Evolutionary conservation across 768 basidiomycete genomes (phyloP).

Genomic region (Exsudoporus frostii): DNA sequence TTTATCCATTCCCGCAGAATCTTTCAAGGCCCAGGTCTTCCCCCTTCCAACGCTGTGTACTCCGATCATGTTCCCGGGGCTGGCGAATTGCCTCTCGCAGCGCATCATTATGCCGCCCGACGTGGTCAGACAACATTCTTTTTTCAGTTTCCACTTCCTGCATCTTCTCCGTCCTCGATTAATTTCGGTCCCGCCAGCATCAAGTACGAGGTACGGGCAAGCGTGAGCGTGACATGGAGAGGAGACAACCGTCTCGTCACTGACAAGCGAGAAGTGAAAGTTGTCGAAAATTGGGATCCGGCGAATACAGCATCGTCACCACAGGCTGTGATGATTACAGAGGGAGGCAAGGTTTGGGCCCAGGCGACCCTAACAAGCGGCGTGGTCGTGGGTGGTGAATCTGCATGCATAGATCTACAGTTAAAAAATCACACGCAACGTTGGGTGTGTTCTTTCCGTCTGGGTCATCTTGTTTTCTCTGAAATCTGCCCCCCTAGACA

Average conservation of each 20-base stretch:
- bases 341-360: conserved; percentile 77
- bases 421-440: conserved; percentile 81
- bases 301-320: conserved; percentile 37
- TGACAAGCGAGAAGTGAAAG: conserved; percentile 55
- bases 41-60: conserved; percentile 81
- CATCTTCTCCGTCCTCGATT: conserved; percentile 66
- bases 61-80: conserved; percentile 46
- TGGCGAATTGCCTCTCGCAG: conserved; percentile 59
- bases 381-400: conserved; percentile 63
- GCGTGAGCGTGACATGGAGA: conserved; percentile 71
- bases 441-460: conserved; percentile 48
- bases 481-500: conserved; percentile 45
- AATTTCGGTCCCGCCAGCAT: conserved; percentile 67
- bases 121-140: conserved; percentile 75
- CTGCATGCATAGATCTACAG: conserved; percentile 69
- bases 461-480: conserved; percentile 1
- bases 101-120: conserved; percentile 68
- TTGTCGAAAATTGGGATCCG: conserved; percentile 54
- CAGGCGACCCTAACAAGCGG: conserved; percentile 65
- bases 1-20: conserved; percentile 68
- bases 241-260: conserved; percentile 68
- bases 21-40: conserved; percentile 79
- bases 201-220: conserved; percentile 70
- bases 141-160: conserved; percentile 71
- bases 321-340: conserved; percentile 64